Base-by-base conservation (phyloP, 2,329 filamentous ascomycete species). In the Fusarium sp. region DNA sequence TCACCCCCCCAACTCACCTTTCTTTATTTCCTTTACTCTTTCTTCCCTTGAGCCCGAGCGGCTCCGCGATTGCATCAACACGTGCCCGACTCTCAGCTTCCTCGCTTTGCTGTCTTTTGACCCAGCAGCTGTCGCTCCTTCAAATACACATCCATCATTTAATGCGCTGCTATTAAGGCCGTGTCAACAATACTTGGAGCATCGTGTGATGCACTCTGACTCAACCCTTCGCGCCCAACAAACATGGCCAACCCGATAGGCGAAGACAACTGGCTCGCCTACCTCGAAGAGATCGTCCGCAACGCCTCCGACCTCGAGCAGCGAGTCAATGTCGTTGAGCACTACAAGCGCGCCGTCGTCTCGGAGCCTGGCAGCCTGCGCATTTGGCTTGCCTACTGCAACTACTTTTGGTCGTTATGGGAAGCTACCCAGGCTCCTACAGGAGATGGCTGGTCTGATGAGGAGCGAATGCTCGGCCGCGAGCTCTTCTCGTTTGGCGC, bases 201-300 rank as follows among this genome's bases (percentile, higher is more conserved):
- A 41, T 43, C 38, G 53, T 72, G 68, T 69, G 58, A 73, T 73
- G 71, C 68, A 60, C 64, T 48, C 43, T 53, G 51, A 41, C 51
- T 15, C 41, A 47, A 53, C 60, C 50, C 54, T 54, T 36, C 59
- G 50, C 56, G 48, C 57, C 58, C 63, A 40, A 69, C 58, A 44
- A 78, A 61, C 57, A 83, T 83, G 81, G 78, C 77, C 70, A 80
- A 74, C 51, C 88, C 90, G 41, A 82, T 92, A 66, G 90, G 90
- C 70, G 91, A 95, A 79, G 87, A 90, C 56, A 85, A 84, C 73
- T 95, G 91, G 91, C 77, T 90, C 67, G 89, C 90, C 68, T 91
- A 90, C 76, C 83, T 94, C 64, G 86, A 91, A 61, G 91, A 93
- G 75, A 85, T 90, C 67, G 85, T 83, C 53, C 80, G 83, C 76